Evolutionary conservation across 257 asterid species (phyloP).

Genomic region (Forsythia viridissima): DNA sequence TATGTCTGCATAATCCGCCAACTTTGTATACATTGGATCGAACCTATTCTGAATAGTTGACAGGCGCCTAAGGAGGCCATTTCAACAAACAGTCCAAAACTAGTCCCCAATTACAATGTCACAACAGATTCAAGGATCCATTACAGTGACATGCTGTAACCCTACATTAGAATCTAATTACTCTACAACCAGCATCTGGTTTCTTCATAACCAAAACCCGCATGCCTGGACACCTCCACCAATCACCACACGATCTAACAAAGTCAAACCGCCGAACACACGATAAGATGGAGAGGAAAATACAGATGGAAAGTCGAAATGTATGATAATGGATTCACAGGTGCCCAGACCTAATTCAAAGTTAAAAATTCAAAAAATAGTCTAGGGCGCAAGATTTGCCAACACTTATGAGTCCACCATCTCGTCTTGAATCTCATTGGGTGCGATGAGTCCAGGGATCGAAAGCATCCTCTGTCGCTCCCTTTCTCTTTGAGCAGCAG

Average conservation of each 20-base stretch:
- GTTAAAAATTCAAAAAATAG: conserved; percentile 33
- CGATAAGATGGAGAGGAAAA: conserved; percentile 25
- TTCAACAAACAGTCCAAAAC: conserved; percentile 20
- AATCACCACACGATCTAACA: conserved; percentile 32
- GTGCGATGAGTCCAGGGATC: conserved; percentile 90
- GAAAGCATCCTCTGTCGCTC: conserved; percentile 87
- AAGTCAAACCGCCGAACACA: conserved; percentile 4
- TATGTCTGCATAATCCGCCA: conserved; percentile 47
- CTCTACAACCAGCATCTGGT: conserved; percentile 51
- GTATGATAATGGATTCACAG: conserved; percentile 19
- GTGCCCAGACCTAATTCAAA: conserved; percentile 30
- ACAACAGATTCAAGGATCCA: not conserved
- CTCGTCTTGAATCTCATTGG: conserved; percentile 90
- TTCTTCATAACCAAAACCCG: conserved; percentile 37
- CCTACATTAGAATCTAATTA: conserved; percentile 58
- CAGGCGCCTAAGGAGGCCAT: not conserved
- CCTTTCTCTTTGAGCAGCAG: conserved; percentile 84
- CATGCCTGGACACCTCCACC: conserved; percentile 33
- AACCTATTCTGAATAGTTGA: conserved; percentile 9
- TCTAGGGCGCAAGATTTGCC: conserved; percentile 14
- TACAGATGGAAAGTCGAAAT: conserved; percentile 28
- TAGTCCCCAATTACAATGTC: conserved; percentile 35
- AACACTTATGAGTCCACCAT: conserved; percentile 71
- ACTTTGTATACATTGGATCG: conserved; percentile 43
- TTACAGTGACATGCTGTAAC: conserved; percentile 19